Evolutionary conservation across 495 filamentous ascomycete genomes (phyloP).

Genomic region (Neurospora sp.): DNA sequence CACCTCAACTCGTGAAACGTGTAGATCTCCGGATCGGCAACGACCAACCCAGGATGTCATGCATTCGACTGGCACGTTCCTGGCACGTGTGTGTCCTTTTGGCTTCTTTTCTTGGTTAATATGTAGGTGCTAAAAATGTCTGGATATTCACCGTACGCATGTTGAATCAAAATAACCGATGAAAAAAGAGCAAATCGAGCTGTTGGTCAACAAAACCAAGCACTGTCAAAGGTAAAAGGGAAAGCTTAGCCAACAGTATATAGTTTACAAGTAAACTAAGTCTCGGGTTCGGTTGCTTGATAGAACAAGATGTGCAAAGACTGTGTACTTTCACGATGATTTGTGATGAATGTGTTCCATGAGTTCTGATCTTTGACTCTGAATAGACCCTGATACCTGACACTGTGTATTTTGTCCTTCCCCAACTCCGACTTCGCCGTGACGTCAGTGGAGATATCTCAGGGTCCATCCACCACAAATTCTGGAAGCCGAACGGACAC

Average conservation of each 20-base stretch:
- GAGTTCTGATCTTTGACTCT: not conserved
- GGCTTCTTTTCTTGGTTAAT: not conserved
- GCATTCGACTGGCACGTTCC: not conserved
- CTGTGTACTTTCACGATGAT: too few species aligned
- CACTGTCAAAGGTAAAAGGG: not conserved
- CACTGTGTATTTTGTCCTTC: not conserved
- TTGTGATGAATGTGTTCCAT: not conserved
- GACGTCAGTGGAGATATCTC: not conserved
- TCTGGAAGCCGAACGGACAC: not conserved
- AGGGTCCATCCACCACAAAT: not conserved
- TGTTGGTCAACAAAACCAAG: too few species aligned
- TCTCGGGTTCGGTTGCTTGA: too few species aligned
- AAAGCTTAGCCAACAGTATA: not conserved
- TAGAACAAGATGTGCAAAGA: too few species aligned
- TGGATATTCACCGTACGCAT: not conserved
- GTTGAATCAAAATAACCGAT: not conserved
- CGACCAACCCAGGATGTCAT: not conserved
- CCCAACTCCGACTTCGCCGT: not conserved
- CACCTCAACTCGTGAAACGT: not conserved
- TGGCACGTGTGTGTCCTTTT: not conserved
- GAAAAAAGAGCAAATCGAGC: too few species aligned
- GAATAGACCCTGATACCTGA: not conserved
- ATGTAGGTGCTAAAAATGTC: not conserved
- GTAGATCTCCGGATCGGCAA: not conserved
- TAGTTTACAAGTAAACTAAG: not conserved